Evolutionary conservation across 768 basidiomycete genomes (phyloP).

Genomic region (Astraeus odoratus): DNA sequence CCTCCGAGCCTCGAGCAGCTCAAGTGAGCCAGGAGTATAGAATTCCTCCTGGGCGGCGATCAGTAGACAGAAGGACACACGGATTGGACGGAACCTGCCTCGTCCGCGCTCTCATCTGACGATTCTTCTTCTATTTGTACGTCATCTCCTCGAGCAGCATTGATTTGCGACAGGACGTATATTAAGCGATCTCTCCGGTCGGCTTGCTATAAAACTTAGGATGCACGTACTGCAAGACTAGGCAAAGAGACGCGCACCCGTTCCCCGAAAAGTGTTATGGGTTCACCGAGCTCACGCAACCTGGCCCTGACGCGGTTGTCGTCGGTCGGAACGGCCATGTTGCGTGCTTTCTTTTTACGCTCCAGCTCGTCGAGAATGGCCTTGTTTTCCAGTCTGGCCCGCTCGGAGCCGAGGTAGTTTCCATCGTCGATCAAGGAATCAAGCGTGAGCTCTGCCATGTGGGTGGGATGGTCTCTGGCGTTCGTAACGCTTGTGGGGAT

Average conservation of each 20-base stretch:
- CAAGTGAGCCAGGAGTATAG: constrained; percentile 86
- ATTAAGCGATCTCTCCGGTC: constrained; percentile 94
- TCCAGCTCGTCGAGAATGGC: constrained; percentile 94
- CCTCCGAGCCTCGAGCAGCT: constrained; percentile 78
- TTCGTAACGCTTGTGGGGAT: no score
- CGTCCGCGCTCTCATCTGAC: constrained; percentile 68
- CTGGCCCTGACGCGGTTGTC: constrained; percentile 87
- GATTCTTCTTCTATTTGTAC: constrained; percentile 65
- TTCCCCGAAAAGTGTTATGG: constrained; percentile 97
- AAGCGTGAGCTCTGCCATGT: constrained; percentile 69
- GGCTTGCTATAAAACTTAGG: constrained; percentile 58
- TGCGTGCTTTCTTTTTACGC: constrained; percentile 90
- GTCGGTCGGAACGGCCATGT: constrained; percentile 94
- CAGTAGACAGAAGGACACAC: background rate
- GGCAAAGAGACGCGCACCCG: constrained; percentile 53
- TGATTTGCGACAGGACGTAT: constrained; percentile 91
- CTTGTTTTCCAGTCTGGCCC: constrained; percentile 74
- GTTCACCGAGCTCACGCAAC: constrained; percentile 90
- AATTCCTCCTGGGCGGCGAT: constrained; percentile 70
- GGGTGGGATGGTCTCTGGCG: constrained; percentile 12
- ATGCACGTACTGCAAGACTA: constrained; percentile 2
- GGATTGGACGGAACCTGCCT: constrained; percentile 36
- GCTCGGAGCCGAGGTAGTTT: constrained; percentile 64
- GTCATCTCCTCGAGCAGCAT: constrained; percentile 80
- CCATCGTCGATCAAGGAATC: constrained; percentile 77